These are phyloP conservation scores for Boletus barrowsii DNA, from an alignment of 768 basidiomycete species.

Conservation along the genomic window DNA sequence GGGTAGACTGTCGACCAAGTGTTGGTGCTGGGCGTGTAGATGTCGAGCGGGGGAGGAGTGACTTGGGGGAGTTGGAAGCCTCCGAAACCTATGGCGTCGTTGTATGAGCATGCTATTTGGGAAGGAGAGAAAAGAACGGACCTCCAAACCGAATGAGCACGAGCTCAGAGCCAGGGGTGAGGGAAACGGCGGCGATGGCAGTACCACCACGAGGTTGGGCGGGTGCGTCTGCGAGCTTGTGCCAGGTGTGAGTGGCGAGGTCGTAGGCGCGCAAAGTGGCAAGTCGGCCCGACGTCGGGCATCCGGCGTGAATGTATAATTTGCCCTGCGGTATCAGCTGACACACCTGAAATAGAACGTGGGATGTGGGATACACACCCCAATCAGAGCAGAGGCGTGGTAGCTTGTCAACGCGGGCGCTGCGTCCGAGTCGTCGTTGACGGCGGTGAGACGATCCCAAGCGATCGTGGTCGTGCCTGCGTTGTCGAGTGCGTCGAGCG, in stretches of 20 bases:
- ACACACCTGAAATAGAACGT: too few species aligned
- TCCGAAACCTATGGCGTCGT: slow-evolving; percentile 28
- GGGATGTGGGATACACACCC: slow-evolving; percentile 18
- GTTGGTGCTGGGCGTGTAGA: slow-evolving; percentile 29
- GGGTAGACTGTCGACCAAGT: slow-evolving; percentile 27
- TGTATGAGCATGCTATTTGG: neutral
- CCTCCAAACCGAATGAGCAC: slow-evolving; percentile 40
- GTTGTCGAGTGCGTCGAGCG: slow-evolving; percentile 4
- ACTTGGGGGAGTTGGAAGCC: slow-evolving; percentile 20
- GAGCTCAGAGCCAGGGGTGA: slow-evolving; percentile 5
- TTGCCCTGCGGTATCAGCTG: neutral
- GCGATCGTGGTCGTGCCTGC: neutral
- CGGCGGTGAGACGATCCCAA: slow-evolving; percentile 32
- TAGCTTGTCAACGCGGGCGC: slow-evolving; percentile 35
- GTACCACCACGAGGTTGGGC: slow-evolving; percentile 41
- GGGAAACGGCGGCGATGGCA: slow-evolving; percentile 30
- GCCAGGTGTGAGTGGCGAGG: slow-evolving; percentile 29
- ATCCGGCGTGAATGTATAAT: slow-evolving; percentile 40
- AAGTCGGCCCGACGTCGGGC: slow-evolving; percentile 37
- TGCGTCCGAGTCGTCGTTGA: slow-evolving; percentile 27
- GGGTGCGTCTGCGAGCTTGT: slow-evolving; percentile 35
- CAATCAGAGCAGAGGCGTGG: slow-evolving; percentile 31
- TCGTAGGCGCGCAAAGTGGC: slow-evolving; percentile 23
- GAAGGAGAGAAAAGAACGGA: neutral
- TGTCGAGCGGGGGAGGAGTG: slow-evolving; percentile 28